Conservation (phyloP, 306 rosid genomes). For the Medicago arabica region DNA sequence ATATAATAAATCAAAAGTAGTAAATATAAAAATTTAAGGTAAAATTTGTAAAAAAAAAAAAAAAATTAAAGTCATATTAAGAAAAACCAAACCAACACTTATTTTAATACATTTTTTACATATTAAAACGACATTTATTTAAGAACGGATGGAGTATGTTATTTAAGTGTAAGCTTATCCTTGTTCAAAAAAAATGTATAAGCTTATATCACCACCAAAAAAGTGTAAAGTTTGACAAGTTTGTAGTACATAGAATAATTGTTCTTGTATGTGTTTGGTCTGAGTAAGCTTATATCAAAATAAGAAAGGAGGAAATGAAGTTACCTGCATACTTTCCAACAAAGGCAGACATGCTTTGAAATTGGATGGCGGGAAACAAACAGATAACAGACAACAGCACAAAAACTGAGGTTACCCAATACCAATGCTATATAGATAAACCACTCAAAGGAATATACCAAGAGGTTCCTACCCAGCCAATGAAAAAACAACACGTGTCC, state of each 20-base stretch:
- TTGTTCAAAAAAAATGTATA: too few relatives aligned
- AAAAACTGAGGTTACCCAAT: conserved; percentile 41
- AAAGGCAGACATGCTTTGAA: conserved; percentile 83
- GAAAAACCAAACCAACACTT: not conserved
- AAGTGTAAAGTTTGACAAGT: not conserved
- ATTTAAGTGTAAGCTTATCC: not conserved
- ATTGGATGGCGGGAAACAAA: conserved; percentile 51
- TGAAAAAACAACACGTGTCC: conserved; percentile 62
- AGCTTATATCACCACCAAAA: too few relatives aligned
- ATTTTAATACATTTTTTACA: not conserved
- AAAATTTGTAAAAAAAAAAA: not conserved
- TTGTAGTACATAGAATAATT: too few relatives aligned
- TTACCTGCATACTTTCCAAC: conserved; percentile 92
- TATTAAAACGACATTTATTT: not conserved
- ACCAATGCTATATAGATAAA: conserved; percentile 57
- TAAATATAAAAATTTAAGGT: not conserved
- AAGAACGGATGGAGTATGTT: not conserved
- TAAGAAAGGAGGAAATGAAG: conserved; percentile 11
- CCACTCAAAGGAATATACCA: conserved; percentile 55
- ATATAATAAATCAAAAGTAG: not conserved
- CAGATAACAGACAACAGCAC: conserved; percentile 49
- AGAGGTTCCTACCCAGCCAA: conserved; percentile 36
- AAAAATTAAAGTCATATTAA: not conserved
- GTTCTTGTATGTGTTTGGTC: not conserved
- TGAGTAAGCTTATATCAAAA: not conserved